Evolutionary conservation across 768 basidiomycete genomes (phyloP).

Genomic region (Tylopilus rubrobrunneus): DNA sequence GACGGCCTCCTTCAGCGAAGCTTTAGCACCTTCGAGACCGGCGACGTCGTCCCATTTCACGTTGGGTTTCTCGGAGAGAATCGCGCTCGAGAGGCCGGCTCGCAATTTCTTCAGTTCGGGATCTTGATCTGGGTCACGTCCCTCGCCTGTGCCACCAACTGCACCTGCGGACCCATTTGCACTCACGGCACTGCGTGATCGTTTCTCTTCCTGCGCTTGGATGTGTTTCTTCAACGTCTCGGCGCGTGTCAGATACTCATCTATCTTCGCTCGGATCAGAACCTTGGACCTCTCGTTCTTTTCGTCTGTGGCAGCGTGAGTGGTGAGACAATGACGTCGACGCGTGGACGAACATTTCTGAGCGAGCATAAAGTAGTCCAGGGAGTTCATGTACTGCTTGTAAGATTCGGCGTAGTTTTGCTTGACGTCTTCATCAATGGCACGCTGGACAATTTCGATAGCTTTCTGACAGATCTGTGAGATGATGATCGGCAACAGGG

Average conservation of each 20-base stretch:
- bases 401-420: conserved; percentile 93
- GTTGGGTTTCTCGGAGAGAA: conserved; percentile 90
- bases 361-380: conserved; percentile 99
- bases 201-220: conserved; percentile 53
- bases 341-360: conserved; percentile 63
- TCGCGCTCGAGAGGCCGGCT: conserved; percentile 84
- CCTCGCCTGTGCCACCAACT: conserved; percentile 43
- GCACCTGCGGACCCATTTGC: conserved; percentile 44
- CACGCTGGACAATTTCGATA: conserved; percentile 87
- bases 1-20: conserved; percentile 95
- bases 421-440: conserved; percentile 90
- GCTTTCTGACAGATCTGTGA: conserved; percentile 51
- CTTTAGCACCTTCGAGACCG: conserved; percentile 92
- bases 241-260: conserved; percentile 87
- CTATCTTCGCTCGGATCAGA: conserved; percentile 83
- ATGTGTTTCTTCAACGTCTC: conserved; percentile 90
- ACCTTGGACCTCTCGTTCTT: conserved; percentile 92
- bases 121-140: conserved; percentile 69
- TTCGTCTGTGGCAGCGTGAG: conserved; percentile 46
- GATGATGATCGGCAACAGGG: neutral
- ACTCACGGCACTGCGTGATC: conserved; percentile 45
- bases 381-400: conserved; percentile 90
- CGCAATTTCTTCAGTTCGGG: conserved; percentile 95
- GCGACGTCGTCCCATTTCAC: conserved; percentile 99
- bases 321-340: too few relatives aligned